Evolutionary conservation across 805 yeast species (phyloP).

Genomic region (Metschnikowia reukaufii): DNA sequence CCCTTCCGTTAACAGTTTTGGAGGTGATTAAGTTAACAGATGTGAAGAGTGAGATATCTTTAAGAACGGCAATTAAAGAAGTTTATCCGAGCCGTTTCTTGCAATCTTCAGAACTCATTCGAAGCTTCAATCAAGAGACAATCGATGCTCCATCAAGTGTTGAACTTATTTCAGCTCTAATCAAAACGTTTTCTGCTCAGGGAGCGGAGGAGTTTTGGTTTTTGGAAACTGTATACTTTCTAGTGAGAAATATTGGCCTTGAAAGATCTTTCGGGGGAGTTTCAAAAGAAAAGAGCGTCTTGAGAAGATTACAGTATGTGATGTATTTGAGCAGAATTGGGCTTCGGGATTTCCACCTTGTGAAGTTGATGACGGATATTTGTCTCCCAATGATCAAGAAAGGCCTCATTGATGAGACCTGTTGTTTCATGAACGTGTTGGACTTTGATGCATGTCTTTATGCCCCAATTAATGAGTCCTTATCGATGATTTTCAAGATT

Average conservation of each 20-base stretch:
- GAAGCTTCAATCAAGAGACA: background rate
- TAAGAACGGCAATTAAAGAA: constrained; percentile 6
- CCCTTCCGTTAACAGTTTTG: constrained; percentile 32
- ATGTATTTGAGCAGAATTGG: constrained; percentile 9
- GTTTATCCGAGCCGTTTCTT: background rate
- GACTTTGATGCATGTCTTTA: constrained; percentile 4
- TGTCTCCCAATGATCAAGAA: constrained; percentile 4
- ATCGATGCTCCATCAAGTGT: constrained; percentile 23
- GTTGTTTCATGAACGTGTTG: constrained; percentile 16
- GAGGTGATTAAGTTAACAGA: constrained; percentile 44
- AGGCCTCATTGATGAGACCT: constrained; percentile 5
- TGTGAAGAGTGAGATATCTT: constrained; percentile 28
- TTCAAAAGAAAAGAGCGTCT: background rate
- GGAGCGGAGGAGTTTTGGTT: constrained; percentile 33
- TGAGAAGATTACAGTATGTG: constrained; percentile 10
- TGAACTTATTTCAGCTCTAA: constrained; percentile 26
- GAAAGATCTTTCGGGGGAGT: background rate
- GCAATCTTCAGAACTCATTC: background rate
- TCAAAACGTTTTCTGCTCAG: constrained; percentile 22
- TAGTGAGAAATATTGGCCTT: constrained; percentile 29
- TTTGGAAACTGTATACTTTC: constrained; percentile 33
- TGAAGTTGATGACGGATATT: background rate
- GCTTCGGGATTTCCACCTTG: background rate
- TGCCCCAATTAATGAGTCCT: background rate
- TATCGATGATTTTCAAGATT: constrained; percentile 8